Evolutionary conservation across 2,329 filamentous ascomycete genomes (phyloP).

Genomic region (Trichothecium sympodiale): DNA sequence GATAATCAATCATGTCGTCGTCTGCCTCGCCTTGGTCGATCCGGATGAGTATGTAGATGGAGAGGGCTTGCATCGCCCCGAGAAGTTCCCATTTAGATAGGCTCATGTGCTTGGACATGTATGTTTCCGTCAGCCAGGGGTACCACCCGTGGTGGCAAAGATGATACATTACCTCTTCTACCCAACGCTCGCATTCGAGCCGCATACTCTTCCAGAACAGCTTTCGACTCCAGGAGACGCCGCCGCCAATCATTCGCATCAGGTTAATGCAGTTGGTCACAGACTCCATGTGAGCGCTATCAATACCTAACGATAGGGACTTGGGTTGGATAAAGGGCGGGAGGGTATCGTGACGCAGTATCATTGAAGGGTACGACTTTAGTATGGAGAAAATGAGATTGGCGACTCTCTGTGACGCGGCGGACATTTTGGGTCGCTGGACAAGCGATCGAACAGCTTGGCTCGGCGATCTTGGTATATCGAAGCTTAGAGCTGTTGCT

Average conservation of each 20-base stretch:
- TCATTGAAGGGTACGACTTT: conserved; percentile 5
- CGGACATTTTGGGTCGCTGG: not conserved
- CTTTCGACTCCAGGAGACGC: conserved; percentile 1
- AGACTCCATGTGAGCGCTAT: conserved; percentile 1
- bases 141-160: too few species aligned
- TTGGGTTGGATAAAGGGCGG: conserved; percentile 5
- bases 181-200: conserved; percentile 4
- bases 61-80: conserved; percentile 4
- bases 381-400: conserved; percentile 4
- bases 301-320: not conserved
- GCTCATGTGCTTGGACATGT: conserved; percentile 1
- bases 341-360: conserved; percentile 1
- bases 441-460: conserved; percentile 1
- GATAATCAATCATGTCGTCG: conserved; percentile 1
- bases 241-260: conserved; percentile 3
- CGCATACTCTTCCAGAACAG: conserved; percentile 5
- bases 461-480: too few species aligned
- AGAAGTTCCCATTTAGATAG: conserved; percentile 5
- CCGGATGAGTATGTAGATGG: conserved; percentile 5
- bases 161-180: not conserved
- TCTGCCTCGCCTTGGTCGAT: conserved; percentile 1
- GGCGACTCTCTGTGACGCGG: not conserved
- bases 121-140: not conserved
- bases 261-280: conserved; percentile 5
- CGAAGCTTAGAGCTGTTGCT: too few species aligned